A percentile compares a stretch with the other conserved stretches of the same genome.
Evolutionary conservation across 2,329 filamentous ascomycete genomes (phyloP).

Genomic region (Aspergillus versicolor): DNA sequence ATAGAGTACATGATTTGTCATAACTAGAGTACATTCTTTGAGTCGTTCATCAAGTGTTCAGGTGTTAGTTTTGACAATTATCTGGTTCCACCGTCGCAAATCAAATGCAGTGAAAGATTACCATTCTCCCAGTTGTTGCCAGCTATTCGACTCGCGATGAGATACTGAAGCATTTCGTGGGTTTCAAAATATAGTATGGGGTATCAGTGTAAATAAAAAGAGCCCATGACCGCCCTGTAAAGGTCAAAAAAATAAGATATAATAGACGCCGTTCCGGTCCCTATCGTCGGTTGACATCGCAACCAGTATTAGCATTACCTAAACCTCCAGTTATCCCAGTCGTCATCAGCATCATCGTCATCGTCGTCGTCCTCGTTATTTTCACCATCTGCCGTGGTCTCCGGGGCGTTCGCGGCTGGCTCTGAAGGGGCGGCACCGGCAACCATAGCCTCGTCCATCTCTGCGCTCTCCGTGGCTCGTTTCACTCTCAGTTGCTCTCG

Average conservation of each 20-base stretch:
- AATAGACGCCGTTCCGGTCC: conserved; percentile 23
- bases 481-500: conserved; percentile 63
- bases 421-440: conserved; percentile 21
- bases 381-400: conserved; percentile 48
- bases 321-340: conserved; percentile 48
- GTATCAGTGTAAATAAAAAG: conserved; percentile 37
- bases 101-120: background rate
- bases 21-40: background rate
- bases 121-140: conserved; percentile 1
- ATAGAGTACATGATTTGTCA: background rate
- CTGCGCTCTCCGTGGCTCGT: conserved; percentile 25
- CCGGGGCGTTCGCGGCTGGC: conserved; percentile 32
- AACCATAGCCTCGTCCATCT: conserved; percentile 29
- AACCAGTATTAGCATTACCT: conserved; percentile 22
- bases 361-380: conserved; percentile 26
- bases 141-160: conserved; percentile 12
- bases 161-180: conserved; percentile 16
- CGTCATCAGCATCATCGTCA: conserved; percentile 54
- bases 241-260: conserved; percentile 8
- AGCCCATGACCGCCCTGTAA: conserved; percentile 24
- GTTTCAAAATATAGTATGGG: conserved; percentile 27
- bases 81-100: conserved; percentile 1
- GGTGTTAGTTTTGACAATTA: no score
- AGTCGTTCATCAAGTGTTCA: conserved; percentile 1
- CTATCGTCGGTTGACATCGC: conserved; percentile 18